Evolutionary conservation across 2,329 filamentous ascomycete species (phyloP).

Genomic region (Aspergillus sclerotialis): DNA sequence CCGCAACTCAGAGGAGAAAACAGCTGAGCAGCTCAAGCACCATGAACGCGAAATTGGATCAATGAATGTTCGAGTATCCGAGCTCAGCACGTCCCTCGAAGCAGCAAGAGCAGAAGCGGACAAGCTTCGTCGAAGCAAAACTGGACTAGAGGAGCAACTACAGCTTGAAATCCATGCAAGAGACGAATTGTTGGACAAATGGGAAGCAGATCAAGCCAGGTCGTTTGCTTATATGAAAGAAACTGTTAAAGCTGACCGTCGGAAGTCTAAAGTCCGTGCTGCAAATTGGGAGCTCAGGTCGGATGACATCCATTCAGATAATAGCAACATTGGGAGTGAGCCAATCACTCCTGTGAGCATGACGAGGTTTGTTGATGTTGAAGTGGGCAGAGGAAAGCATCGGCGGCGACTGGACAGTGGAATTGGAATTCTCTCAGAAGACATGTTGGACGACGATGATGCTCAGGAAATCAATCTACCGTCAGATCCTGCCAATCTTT

Average conservation of each 20-base stretch:
- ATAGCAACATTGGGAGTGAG: slow-evolving; percentile 24
- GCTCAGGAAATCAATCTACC: slow-evolving; percentile 14
- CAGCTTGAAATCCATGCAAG: slow-evolving; percentile 30
- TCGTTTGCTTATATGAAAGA: slow-evolving; percentile 29
- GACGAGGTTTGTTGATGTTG: slow-evolving; percentile 37
- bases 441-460: slow-evolving; percentile 26
- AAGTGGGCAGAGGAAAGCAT: slow-evolving; percentile 32
- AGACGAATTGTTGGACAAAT: slow-evolving; percentile 25
- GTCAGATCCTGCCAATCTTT: slow-evolving; percentile 18
- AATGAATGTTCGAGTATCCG: slow-evolving; percentile 36
- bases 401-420: slow-evolving; percentile 34
- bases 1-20: slow-evolving; percentile 11
- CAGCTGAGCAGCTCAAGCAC: background rate
- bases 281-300: slow-evolving; percentile 35
- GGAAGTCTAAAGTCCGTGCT: slow-evolving; percentile 31
- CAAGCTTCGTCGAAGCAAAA: slow-evolving; percentile 28
- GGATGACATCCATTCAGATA: slow-evolving; percentile 27
- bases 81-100: slow-evolving; percentile 34
- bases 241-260: slow-evolving; percentile 32
- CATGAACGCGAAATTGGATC: slow-evolving; percentile 27
- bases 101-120: slow-evolving; percentile 27
- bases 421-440: slow-evolving; percentile 28
- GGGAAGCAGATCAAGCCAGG: slow-evolving; percentile 26
- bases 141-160: slow-evolving; percentile 31
- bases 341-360: slow-evolving; percentile 39